These are phyloP conservation scores for Paraglomus occultum DNA, from an alignment of 192 early-diverging fungal genomes.

Conservation along the genomic window DNA sequence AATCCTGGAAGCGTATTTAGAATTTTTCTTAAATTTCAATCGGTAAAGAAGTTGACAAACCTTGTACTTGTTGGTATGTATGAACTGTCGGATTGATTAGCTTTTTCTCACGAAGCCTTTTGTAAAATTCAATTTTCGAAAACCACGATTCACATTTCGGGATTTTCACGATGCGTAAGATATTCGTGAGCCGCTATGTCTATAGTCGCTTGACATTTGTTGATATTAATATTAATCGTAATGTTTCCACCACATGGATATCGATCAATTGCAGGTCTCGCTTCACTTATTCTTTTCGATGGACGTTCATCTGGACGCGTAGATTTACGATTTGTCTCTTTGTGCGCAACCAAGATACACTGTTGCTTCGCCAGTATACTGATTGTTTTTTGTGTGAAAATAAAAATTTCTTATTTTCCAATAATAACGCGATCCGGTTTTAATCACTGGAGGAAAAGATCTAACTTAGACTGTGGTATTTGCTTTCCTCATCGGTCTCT, in stretches of 20 bases:
- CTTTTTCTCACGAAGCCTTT: no score
- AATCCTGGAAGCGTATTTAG: no score
- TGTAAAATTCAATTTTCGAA: no score
- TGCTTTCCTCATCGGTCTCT: no score
- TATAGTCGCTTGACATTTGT: background rate
- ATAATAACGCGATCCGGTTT: constrained; percentile 8
- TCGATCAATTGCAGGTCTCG: no score
- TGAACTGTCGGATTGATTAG: no score
- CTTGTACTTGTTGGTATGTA: no score
- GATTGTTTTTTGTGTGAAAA: constrained; percentile 8
- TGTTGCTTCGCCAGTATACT: background rate
- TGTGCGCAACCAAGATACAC: constrained; percentile 11
- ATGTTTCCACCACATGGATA: constrained; percentile 7
- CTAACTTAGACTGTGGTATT: no score
- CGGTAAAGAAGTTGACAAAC: no score
- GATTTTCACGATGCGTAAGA: background rate
- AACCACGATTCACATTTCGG: no score
- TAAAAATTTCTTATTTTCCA: background rate
- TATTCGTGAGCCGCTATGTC: background rate
- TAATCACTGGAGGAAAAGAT: background rate
- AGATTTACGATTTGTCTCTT: background rate
- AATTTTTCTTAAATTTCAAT: no score
- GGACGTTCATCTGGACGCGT: background rate
- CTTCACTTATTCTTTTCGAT: constrained; percentile 11
- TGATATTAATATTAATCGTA: constrained; percentile 9